phyloP scores from a whole-genome alignment of 1,139 yeast genomes.

The Arxiozyma slooffiae region DNA sequence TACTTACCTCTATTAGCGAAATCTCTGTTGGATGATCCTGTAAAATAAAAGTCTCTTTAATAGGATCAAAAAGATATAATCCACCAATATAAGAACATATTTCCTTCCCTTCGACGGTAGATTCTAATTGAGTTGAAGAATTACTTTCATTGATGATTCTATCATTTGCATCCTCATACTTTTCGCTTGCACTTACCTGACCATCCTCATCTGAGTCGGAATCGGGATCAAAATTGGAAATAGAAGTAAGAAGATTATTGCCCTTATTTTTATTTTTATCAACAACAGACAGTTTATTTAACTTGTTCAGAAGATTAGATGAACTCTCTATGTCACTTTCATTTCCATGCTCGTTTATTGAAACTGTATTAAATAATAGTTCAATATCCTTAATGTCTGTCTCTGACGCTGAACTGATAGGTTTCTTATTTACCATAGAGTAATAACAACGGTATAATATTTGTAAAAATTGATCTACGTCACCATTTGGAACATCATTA shows the following conservation, averaged over 20 bases:
- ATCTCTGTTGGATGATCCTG: conserved; percentile 34
- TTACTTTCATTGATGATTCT: background rate
- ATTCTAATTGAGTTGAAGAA: conserved; percentile 7
- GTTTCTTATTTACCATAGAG: conserved; percentile 59
- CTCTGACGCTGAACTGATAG: conserved; percentile 40
- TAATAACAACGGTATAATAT: conserved; percentile 61
- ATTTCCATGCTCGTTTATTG: conserved; percentile 15
- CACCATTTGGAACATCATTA: conserved; percentile 44
- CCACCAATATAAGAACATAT: conserved; percentile 29
- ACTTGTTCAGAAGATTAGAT: background rate
- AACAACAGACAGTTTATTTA: background rate
- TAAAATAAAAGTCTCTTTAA: conserved; percentile 40
- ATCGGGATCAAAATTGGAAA: background rate
- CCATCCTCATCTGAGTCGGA: conserved; percentile 6
- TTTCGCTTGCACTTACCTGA: conserved; percentile 3
- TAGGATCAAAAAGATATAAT: conserved; percentile 49
- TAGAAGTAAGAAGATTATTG: conserved; percentile 8
- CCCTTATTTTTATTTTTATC: background rate
- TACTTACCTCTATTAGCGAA: conserved; percentile 39
- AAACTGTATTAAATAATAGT: conserved; percentile 7
- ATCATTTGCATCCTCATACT: conserved; percentile 30
- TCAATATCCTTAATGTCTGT: conserved; percentile 48
- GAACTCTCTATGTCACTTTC: background rate
- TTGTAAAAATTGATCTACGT: conserved; percentile 56
- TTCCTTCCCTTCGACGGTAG: conserved; percentile 18